Evolutionary conservation across 306 rosid species (phyloP), one percentile per base, ranked within the genome.

Genomic region (Pachyrhizus erosus): DNA sequence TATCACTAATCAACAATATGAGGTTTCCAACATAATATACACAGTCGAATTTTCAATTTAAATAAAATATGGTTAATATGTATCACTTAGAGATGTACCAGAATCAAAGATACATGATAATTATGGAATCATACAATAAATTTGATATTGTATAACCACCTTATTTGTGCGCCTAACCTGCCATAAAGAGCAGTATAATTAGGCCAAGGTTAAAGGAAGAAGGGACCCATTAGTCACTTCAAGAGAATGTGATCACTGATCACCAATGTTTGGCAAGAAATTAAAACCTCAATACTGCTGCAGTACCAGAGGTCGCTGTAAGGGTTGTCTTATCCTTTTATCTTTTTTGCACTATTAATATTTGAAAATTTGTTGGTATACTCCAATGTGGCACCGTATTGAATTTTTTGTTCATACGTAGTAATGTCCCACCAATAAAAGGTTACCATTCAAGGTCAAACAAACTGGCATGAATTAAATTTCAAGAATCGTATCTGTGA

Each of bases 71-170:
- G 42, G 2, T 37, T 37, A 37, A 9, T 6, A 2, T 3, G 8
- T 33, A 2, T 2, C 2, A 33, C 37, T 33, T 33, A 37, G 42
- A 7, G 2, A 37, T 37, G 8, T 37, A 37, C 42, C 42, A 37
- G 42, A 37, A 37, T 37, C 8, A 37, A 6, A 0, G 42, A 37
- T 4, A 6, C 40, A 37, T 37, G 40, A 5, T n/a, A n/a, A n/a
- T n/a, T n/a, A n/a, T n/a, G n/a, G n/a, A n/a, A n/a, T n/a, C n/a
- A n/a, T n/a, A n/a, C n/a, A n/a, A n/a, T n/a, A n/a, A n/a, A n/a
- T n/a, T n/a, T n/a, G n/a, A n/a, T 48, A 27, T 42, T 71, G 37
- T 26, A 40, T 89, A 88, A 89, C 89, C 65, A 80, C 87, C 76
- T 81, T 85, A 86, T 73, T 55, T 40, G 27, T 81, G 80, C 76